These are phyloP conservation scores for Cryptococcus depauperatus DNA, from an alignment of 1,284 basidiomycete genomes.

Conservation along the genomic window DNA sequence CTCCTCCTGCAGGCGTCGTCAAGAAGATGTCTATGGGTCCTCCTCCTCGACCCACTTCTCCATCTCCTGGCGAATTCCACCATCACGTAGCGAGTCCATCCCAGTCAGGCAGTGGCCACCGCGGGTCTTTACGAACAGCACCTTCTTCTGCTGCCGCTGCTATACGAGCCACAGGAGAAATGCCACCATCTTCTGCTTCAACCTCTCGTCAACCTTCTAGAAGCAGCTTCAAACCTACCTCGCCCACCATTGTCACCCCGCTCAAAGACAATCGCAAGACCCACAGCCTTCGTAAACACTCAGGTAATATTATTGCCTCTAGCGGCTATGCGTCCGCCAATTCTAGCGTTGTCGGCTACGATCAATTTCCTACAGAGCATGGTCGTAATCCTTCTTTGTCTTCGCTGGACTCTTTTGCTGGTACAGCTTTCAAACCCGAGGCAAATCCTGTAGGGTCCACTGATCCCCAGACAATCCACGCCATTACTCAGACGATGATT, in stretches of 20 bases:
- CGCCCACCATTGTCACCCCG: conserved; percentile 11
- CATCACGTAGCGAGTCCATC: conserved; percentile 77
- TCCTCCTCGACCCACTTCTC: conserved; percentile 75
- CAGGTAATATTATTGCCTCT: conserved; percentile 18
- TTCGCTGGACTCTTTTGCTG: conserved; percentile 29
- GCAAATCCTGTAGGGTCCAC: conserved; percentile 50
- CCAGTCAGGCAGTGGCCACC: conserved; percentile 31
- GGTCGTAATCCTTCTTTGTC: conserved; percentile 28
- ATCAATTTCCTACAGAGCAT: conserved; percentile 9
- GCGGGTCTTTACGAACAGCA: conserved; percentile 48
- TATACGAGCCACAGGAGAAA: conserved; percentile 52
- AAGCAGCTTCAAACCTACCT: conserved; percentile 57
- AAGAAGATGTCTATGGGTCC: conserved; percentile 47
- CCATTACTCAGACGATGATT: conserved; percentile 99
- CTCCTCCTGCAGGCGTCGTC: conserved; percentile 56
- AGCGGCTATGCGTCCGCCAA: conserved; percentile 25
- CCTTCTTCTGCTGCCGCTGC: conserved; percentile 48
- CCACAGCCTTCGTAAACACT: conserved; percentile 31
- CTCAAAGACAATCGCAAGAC: conserved; percentile 43
- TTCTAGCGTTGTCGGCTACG: conserved; percentile 26
- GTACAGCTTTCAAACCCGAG: conserved; percentile 5
- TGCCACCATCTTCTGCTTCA: conserved; percentile 50
- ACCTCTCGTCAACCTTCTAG: conserved; percentile 66
- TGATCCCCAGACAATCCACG: conserved; percentile 81
- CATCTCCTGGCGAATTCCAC: conserved; percentile 78